phyloP scores from a whole-genome alignment of 176 grass and related monocot genomes.

The Triticum monococcum region DNA sequence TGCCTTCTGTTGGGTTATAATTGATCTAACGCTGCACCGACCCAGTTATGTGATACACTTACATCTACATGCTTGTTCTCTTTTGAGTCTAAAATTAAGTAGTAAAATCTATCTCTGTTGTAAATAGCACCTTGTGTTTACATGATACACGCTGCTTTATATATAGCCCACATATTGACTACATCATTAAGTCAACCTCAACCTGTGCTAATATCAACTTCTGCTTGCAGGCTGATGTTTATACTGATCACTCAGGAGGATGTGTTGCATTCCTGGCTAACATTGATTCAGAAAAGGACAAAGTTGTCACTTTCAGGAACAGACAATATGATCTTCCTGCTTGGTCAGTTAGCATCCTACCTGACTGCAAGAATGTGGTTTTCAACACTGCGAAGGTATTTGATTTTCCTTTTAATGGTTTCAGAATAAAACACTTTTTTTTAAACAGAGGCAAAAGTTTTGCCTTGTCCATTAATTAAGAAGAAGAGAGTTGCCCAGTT shows the following conservation, averaged over 20 bases:
- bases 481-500: too few relatives aligned
- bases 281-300: slow-evolving; percentile 69
- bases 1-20: neutral
- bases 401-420: neutral
- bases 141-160: neutral
- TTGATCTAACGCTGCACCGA: neutral
- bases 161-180: neutral
- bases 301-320: slow-evolving; percentile 63
- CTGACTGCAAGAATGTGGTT: slow-evolving; percentile 91
- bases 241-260: slow-evolving; percentile 71
- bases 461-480: too few relatives aligned
- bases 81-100: slow-evolving; percentile 7
- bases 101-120: neutral
- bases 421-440: neutral
- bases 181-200: neutral
- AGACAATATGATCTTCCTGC: slow-evolving; percentile 77
- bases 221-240: slow-evolving; percentile 74
- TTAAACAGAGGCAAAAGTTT: too few relatives aligned
- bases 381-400: slow-evolving; percentile 96
- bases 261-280: slow-evolving; percentile 91
- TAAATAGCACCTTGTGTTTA: neutral
- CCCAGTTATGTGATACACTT: neutral
- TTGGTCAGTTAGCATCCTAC: slow-evolving; percentile 98
- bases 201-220: neutral
- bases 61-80: neutral